Percentiles rank a stretch among this genome's conserved stretches.
phyloP scores from a whole-genome alignment of 768 basidiomycete species.

The Suillus alpinus region DNA sequence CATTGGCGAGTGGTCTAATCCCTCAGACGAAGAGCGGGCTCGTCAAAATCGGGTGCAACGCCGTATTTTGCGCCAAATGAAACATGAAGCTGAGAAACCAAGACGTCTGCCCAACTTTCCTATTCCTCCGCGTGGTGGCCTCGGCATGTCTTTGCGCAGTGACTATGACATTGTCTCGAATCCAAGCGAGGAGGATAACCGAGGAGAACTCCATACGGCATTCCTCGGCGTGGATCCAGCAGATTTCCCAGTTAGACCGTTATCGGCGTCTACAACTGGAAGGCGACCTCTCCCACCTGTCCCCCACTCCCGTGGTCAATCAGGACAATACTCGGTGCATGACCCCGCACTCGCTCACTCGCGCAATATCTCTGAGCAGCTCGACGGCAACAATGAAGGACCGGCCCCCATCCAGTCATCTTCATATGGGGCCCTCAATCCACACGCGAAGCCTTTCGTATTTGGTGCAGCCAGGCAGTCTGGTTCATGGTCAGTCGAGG shows the following conservation, averaged over 20 bases:
- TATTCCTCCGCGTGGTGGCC: slow-evolving; percentile 59
- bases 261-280: slow-evolving; percentile 41
- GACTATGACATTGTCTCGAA: slow-evolving; percentile 80
- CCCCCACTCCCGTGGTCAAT: slow-evolving; percentile 64
- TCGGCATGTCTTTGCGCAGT: slow-evolving; percentile 38
- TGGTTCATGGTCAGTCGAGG: slow-evolving; percentile 32
- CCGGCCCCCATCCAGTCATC: slow-evolving; percentile 14
- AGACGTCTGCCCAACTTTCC: slow-evolving; percentile 80
- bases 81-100: slow-evolving; percentile 56
- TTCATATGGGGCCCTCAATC: slow-evolving; percentile 52
- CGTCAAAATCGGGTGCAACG: slow-evolving; percentile 64
- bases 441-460: slow-evolving; percentile 80
- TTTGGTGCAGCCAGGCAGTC: slow-evolving; percentile 51
- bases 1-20: slow-evolving; percentile 88
- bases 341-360: slow-evolving; percentile 69
- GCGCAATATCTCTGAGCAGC: slow-evolving; percentile 43
- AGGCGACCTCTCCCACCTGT: slow-evolving; percentile 55
- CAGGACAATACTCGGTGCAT: slow-evolving; percentile 57
- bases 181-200: slow-evolving; percentile 73
- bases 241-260: slow-evolving; percentile 45
- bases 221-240: slow-evolving; percentile 44
- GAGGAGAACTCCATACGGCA: slow-evolving; percentile 32
- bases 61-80: slow-evolving; percentile 49
- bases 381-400: slow-evolving; percentile 26
- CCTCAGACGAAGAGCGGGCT: slow-evolving; percentile 85